Evolutionary conservation across 73 alveolate species (phyloP), one percentile per base, ranked within the genome.

Genomic region (Stentor roeselii): DNA sequence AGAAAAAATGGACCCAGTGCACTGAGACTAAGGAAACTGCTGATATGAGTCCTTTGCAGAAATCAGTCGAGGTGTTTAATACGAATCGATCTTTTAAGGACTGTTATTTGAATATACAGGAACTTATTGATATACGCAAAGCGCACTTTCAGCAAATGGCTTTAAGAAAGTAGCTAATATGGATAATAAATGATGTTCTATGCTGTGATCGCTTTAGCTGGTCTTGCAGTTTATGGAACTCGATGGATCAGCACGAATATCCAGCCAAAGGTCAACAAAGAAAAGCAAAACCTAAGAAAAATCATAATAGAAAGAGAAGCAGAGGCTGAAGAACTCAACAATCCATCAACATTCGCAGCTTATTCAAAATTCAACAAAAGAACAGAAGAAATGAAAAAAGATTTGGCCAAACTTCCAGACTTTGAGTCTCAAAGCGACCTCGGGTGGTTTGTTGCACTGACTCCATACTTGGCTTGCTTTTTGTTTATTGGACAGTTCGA

Each of bases 331-430:
- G 80, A 67, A 32, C 80, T 67, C n/a, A 67, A 67, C 34, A 67
- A n/a, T 67, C 80, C 80, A 67, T 67, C 80, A n/a, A 67, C 80
- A 1, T 67, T 30, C 34, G 37, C 80, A 21, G 80, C 80, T 67
- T 67, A 21, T 32, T 67, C 80, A 0, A 67, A 67, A 67, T 32
- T 67, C 21, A 21, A 67, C n/a, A 21, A 32, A 1, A n/a, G 41
- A 34, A 67, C 34, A 1, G 37, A 67, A n/a, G 34, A n/a, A 67
- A 21, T 67, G 37, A 40, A 67, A 21, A 21, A 67, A 32, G 41
- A 67, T 36, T 21, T 67, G 42, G 50, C 42, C 11, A 34, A 67
- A 67, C 21, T 67, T 36, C n/a, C n/a, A 67, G 80, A 67, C 2
- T 32, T 21, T 21, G 21, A 36, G 34, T 14, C 50, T 14, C 21